Percentiles rank a stretch among this genome's conserved stretches.
These are phyloP conservation scores for Fusarium caatingaense DNA, from an alignment of 2,329 filamentous ascomycete genomes.

Conservation along the genomic window DNA sequence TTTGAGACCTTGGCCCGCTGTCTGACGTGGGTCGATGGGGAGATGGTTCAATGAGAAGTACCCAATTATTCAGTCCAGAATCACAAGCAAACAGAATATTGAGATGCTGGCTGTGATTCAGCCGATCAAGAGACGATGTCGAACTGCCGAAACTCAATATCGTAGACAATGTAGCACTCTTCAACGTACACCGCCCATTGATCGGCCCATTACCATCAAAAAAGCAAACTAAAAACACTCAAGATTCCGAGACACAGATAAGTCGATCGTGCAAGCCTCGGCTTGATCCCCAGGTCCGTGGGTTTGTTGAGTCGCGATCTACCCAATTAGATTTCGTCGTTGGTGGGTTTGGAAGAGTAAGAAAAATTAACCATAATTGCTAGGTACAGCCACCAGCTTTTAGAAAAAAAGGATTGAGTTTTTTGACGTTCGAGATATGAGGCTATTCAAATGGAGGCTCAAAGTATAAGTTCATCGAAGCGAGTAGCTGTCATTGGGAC, in stretches of 20 bases:
- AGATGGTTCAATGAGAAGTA: neutral
- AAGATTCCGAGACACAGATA: neutral
- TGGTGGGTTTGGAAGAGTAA: neutral
- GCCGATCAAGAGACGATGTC: neutral
- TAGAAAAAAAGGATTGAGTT: neutral
- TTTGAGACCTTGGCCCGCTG: neutral
- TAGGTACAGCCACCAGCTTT: neutral
- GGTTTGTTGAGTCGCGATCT: conserved; percentile 1
- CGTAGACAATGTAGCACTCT: neutral
- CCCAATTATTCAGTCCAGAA: neutral
- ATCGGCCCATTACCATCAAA: neutral
- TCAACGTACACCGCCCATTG: neutral
- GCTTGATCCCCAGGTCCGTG: neutral
- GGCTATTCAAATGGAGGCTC: neutral
- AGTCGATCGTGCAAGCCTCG: neutral
- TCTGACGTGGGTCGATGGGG: neutral
- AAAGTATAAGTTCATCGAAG: neutral
- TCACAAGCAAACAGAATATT: neutral
- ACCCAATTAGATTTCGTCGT: neutral
- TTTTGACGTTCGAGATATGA: neutral
- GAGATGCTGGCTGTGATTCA: neutral
- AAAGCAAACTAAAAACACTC: neutral
- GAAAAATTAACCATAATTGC: neutral
- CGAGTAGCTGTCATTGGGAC: conserved; percentile 52
- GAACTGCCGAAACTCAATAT: conserved; percentile 1